Conservation (phyloP, 177 flowering plant species). For the Tripterygium wilfordii region DNA sequence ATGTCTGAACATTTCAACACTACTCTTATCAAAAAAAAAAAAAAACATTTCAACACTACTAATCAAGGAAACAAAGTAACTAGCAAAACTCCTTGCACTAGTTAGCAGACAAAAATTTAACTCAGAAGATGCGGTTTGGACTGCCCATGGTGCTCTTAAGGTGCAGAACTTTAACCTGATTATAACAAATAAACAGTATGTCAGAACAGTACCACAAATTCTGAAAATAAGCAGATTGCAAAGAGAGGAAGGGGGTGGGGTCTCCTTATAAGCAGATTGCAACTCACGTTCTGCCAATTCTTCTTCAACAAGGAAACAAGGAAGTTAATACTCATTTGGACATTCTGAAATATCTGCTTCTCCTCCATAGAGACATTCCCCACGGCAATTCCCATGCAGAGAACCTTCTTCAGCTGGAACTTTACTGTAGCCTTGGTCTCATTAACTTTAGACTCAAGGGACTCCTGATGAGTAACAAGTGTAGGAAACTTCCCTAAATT, state of each 20-base stretch:
- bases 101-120: too few species aligned
- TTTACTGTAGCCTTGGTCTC: conserved; percentile 56
- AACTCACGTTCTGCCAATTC: conserved; percentile 64
- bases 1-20: too few species aligned
- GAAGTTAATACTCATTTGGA: conserved; percentile 51
- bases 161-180: conserved; percentile 51
- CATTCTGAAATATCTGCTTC: conserved; percentile 57
- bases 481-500: conserved; percentile 48
- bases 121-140: conserved; percentile 36
- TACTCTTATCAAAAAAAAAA: too few species aligned
- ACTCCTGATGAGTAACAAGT: conserved; percentile 49
- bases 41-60: too few species aligned
- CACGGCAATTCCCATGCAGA: conserved; percentile 64
- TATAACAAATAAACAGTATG: background rate
- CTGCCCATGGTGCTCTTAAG: conserved; percentile 54
- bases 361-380: conserved; percentile 54
- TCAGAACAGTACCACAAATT: too few species aligned
- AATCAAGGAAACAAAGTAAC: too few species aligned
- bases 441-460: conserved; percentile 48
- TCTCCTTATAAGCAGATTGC: background rate
- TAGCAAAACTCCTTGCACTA: too few species aligned
- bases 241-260: too few species aligned
- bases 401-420: conserved; percentile 60
- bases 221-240: too few species aligned
- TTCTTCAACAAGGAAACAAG: conserved; percentile 52